A percentile compares a stretch with the other conserved stretches of the same genome.
These are phyloP conservation scores for Pseudonitzschia multiseries DNA, from an alignment of 108 stramenopile genomes.

Conservation along the genomic window DNA sequence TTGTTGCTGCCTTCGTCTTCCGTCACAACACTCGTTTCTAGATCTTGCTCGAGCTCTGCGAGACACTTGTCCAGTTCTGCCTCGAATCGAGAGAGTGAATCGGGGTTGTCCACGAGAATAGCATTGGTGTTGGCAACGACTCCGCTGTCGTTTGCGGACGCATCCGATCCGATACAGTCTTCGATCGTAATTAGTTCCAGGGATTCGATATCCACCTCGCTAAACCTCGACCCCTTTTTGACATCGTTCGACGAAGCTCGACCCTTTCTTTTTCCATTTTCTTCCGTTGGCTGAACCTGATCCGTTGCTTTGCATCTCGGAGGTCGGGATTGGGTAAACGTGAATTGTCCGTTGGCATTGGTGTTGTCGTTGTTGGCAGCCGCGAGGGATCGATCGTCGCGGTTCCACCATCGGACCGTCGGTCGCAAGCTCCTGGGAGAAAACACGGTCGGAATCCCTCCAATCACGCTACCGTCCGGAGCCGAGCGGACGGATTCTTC, in stretches of 20 bases:
- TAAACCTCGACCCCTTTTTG: background rate
- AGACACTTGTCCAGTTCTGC: constrained; percentile 10
- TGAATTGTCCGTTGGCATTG: constrained; percentile 8
- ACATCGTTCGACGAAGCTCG: background rate
- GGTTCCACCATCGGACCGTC: constrained; percentile 34
- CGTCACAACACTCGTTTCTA: background rate
- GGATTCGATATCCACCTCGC: background rate
- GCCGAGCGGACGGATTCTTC: constrained; percentile 8
- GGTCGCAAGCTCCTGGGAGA: constrained; percentile 34
- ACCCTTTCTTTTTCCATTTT: background rate
- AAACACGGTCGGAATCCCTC: constrained; percentile 21
- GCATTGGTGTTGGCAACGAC: background rate
- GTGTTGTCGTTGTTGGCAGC: constrained; percentile 10
- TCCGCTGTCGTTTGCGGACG: background rate
- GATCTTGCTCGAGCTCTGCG: background rate
- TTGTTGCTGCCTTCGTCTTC: constrained; percentile 2
- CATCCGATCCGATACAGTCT: background rate
- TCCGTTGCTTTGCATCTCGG: background rate
- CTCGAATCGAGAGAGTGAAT: background rate
- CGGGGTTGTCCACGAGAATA: constrained; percentile 2
- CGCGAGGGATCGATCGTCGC: constrained; percentile 21
- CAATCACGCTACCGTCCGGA: background rate
- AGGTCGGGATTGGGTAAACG: constrained; percentile 32
- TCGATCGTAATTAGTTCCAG: constrained; percentile 1
- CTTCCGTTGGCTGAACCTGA: background rate